Conservation (phyloP, 805 yeast genomes). For the Komagataella kurtzmanii region DNA sequence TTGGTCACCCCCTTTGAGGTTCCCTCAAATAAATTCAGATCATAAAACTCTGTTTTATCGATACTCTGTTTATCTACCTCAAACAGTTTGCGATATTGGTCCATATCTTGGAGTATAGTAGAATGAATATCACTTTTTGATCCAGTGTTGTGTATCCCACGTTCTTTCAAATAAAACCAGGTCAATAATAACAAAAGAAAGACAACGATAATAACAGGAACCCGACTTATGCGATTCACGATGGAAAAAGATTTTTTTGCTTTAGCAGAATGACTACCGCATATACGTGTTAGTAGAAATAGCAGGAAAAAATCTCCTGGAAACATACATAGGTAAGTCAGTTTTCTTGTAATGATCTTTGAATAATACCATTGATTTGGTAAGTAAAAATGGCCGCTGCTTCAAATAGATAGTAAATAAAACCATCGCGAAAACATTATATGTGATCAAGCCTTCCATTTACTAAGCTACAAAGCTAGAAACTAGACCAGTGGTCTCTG, state of each 20-base stretch:
- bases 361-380: neutral
- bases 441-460: constrained; percentile 10
- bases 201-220: neutral
- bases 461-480: constrained; percentile 3
- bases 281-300: neutral
- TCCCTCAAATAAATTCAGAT: constrained; percentile 45
- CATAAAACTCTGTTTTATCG: constrained; percentile 39
- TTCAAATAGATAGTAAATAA: neutral
- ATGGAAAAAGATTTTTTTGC: neutral
- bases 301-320: neutral
- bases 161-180: neutral
- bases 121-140: neutral
- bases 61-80: neutral
- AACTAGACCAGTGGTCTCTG: constrained; percentile 18
- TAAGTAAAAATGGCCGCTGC: neutral
- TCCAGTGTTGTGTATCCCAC: neutral
- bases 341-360: constrained; percentile 22
- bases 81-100: neutral
- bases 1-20: constrained; percentile 29
- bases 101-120: neutral
- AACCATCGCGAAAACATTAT: neutral
- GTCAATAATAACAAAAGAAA: neutral
- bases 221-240: neutral
- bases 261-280: neutral
- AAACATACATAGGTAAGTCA: constrained; percentile 32